These are phyloP conservation scores for Canavalia ensiformis DNA, from an alignment of 306 rosid species.

Conservation along the genomic window DNA sequence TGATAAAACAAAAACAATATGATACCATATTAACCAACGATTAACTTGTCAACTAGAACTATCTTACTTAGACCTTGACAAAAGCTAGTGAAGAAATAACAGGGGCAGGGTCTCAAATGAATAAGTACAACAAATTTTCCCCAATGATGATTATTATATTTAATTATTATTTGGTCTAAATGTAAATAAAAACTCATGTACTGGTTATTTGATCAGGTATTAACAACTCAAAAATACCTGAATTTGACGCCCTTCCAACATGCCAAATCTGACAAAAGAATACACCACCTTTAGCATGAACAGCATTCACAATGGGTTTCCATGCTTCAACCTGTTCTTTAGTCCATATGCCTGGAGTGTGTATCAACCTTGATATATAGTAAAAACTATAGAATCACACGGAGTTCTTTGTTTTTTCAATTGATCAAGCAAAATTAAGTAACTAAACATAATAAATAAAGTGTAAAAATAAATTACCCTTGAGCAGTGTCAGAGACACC, in stretches of 20 bases:
- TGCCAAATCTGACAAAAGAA: constrained; percentile 61
- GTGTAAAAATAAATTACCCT: constrained; percentile 36
- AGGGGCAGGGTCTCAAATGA: not conserved
- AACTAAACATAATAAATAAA: no score
- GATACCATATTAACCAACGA: no score
- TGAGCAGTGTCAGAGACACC: constrained; percentile 44
- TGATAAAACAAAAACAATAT: not conserved
- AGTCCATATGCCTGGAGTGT: constrained; percentile 58
- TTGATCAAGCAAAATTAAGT: not conserved
- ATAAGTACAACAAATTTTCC: not conserved
- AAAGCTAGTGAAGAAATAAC: not conserved
- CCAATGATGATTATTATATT: not conserved
- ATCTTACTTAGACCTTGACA: not conserved
- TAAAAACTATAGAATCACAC: no score
- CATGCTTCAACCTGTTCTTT: constrained; percentile 66
- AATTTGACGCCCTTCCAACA: constrained; percentile 45
- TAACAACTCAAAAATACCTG: constrained; percentile 35
- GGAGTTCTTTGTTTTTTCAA: no score
- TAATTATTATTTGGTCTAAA: not conserved
- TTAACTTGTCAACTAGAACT: no score
- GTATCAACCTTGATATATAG: constrained; percentile 28
- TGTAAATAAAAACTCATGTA: not conserved
- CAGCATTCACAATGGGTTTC: constrained; percentile 55
- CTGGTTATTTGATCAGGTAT: not conserved
- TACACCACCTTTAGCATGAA: constrained; percentile 62